phyloP scores from a whole-genome alignment of 2,329 filamentous ascomycete species.

The Alternaria novae-zelandiae region DNA sequence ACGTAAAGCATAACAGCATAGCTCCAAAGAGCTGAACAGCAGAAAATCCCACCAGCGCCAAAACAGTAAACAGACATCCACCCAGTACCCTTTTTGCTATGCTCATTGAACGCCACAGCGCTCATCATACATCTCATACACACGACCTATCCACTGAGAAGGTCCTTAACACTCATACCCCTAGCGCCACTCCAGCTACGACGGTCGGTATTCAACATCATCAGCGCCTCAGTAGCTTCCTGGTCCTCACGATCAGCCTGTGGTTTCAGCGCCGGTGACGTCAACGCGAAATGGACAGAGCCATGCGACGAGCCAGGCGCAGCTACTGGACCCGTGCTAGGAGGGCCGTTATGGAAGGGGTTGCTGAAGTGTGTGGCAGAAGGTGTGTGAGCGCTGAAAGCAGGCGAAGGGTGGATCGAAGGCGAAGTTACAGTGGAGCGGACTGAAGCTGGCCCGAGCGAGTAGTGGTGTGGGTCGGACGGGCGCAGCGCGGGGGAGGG shows the following conservation, averaged over 20 bases:
- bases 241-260: conserved; percentile 58
- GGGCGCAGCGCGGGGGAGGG: conserved; percentile 49
- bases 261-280: conserved; percentile 45
- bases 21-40: background rate
- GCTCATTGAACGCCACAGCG: background rate
- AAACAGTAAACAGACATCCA: conserved; percentile 7
- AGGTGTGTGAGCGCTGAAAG: conserved; percentile 52
- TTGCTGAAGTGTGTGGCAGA: conserved; percentile 39
- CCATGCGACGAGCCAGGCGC: conserved; percentile 34
- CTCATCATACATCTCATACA: background rate
- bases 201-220: conserved; percentile 87
- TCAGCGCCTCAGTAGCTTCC: conserved; percentile 81
- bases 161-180: conserved; percentile 56
- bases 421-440: conserved; percentile 46
- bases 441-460: conserved; percentile 50
- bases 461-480: conserved; percentile 57
- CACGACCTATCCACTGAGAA: conserved; percentile 47
- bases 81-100: conserved; percentile 6
- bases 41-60: conserved; percentile 3
- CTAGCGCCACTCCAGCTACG: conserved; percentile 55
- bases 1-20: background rate
- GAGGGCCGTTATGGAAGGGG: conserved; percentile 35
- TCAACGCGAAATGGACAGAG: conserved; percentile 39
- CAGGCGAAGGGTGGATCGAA: conserved; percentile 43
- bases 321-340: conserved; percentile 27